Base-by-base conservation (phyloP, 345 rosid genomes). In the Laguncularia racemosa region DNA sequence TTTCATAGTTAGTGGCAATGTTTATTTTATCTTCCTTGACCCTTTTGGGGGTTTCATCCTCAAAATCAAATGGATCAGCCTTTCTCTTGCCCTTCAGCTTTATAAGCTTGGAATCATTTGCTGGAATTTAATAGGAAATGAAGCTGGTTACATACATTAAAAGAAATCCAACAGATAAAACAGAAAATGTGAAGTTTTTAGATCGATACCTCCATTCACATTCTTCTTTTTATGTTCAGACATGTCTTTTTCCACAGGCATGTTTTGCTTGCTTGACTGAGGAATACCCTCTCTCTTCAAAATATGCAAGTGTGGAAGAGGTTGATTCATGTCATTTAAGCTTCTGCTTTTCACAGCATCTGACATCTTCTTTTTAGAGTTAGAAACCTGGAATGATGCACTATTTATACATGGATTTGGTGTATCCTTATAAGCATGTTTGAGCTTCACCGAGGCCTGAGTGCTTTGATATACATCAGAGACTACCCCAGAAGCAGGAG, bases 81-180 rank as follows among this genome's bases (percentile, higher is more conserved):
- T 67, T 69, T 60, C 79, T 73, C 81, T 76, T 77, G 63, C 50
- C 78, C 67, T 64, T 80, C 63, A 54, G 55, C 59, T 73, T 78
- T 62, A 64, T 44, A 69, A 63, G 74, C 62, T 59, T 62, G 46
- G 57, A 64, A 55, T 58, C 73, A 63, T 78, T 84, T 76, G 66
- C 68, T 48, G 50, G 73, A 43, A 62, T 52, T 61, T 47, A 67
- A 46, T 49, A 53, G 3, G 53, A 57, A 59, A 58, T 28, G 10
- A 64, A 66, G 59, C 16, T 64, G 53, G 59, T 38, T 44, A 17
- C 50, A 44, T 11, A 26, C 28, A 14, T 46, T 46, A 46, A 59
- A n/a, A 56, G 43, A 49, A 52, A 55, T 45, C 43, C 58, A 5
- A 3, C 48, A 33, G 19, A 44, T 19, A 20, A 58, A 18, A 48